Percentiles rank a stretch among this genome's conserved stretches.
phyloP scores from a whole-genome alignment of 257 asterid genomes.

The Nicotiana knightiana region DNA sequence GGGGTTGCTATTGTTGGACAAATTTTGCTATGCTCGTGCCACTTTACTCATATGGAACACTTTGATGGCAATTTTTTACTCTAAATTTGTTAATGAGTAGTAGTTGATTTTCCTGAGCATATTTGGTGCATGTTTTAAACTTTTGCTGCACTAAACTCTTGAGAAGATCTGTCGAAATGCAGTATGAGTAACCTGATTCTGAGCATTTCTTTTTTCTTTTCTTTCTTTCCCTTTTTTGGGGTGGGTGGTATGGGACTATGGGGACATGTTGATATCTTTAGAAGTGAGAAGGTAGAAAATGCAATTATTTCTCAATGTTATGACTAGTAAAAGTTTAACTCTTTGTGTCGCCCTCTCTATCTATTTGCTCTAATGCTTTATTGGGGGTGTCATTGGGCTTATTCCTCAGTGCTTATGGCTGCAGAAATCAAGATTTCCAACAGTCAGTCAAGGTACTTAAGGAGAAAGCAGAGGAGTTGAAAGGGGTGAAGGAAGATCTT shows the following conservation, averaged over 20 bases:
- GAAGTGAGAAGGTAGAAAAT: slow-evolving; percentile 5
- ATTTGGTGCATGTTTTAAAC: too few species aligned
- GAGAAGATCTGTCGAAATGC: background rate
- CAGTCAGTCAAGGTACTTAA: slow-evolving; percentile 68
- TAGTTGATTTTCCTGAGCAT: too few species aligned
- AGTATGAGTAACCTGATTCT: background rate
- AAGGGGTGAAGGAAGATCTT: slow-evolving; percentile 70
- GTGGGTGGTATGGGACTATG: background rate
- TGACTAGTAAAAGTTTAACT: background rate
- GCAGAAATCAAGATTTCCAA: slow-evolving; percentile 65
- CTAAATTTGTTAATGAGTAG: too few species aligned
- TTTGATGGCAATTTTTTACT: too few species aligned
- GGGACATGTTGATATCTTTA: background rate
- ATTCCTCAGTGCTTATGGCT: slow-evolving; percentile 17
- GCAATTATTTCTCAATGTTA: background rate
- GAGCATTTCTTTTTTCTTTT: background rate
- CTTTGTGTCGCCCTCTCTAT: background rate
- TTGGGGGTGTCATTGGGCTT: background rate
- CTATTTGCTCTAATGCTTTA: background rate
- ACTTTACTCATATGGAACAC: too few species aligned
- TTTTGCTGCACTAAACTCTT: too few species aligned
- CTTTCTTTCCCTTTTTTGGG: background rate
- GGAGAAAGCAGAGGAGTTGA: slow-evolving; percentile 67
- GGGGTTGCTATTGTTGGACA: too few species aligned
- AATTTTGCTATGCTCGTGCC: too few species aligned